Base-by-base conservation (phyloP, 306 rosid species). In the Nissolia schottii region DNA sequence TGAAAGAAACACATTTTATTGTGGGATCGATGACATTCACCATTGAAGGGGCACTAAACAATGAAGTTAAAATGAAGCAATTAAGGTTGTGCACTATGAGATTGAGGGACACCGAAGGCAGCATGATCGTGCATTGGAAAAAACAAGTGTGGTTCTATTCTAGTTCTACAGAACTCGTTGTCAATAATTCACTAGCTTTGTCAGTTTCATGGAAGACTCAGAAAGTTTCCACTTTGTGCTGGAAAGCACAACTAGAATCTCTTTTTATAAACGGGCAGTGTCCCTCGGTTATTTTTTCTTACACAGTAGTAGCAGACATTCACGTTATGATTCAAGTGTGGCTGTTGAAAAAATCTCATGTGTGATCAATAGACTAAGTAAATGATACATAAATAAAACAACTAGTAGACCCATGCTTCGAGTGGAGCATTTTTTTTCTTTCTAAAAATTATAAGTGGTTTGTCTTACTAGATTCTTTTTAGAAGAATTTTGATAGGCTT, bases 191-290 rank as follows among this genome's bases (percentile, higher is more conserved):
- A 73, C 0, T 35, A 6, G 50, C 29, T 49, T 20, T 53, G 73
- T 62, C 55, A 38, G 50, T 28, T 53, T 70, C 51, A 28, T 18
- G 46, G 57, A 28, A 40, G 56, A 43, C 60, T 22, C 53, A 25
- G 67, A 64, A 76, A 56, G 49, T 34, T 5, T 24, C 3, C 32
- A 50, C 49, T 66, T 48, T 56, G 53, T 46, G 73, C 69, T 67
- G 28, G 51, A 60, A 68, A 60, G 74, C 41, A 73, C 31, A 28
- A 37, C 16, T 23, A 53, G 60, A 62, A 48, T 54, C 72, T 59
- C 45, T 59, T 75, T n/a, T 75, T 25, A 20, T 6, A 2, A 14
- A 41, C 41, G 54, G 76, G 32, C 40, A 22, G 2, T 48, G 60
- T 41, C 57, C 41, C 15, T 67, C 40, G 2, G 10, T 72, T 13